Conservation (phyloP, 257 asterid genomes). For the Asclepias syriaca region DNA sequence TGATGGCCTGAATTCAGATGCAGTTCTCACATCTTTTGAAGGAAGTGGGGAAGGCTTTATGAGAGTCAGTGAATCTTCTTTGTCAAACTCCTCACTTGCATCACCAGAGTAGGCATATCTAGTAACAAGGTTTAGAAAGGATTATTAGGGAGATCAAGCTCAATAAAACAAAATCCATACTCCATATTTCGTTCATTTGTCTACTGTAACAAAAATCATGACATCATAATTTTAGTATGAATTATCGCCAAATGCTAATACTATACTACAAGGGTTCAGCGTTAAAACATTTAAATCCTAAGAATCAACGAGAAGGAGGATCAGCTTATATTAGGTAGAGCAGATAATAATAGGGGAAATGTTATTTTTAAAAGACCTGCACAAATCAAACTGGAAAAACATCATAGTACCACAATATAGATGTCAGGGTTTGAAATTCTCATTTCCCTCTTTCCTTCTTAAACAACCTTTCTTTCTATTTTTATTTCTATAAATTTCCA, state of each 20-base stretch:
- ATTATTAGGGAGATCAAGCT: background rate
- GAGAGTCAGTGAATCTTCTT: conserved; percentile 64
- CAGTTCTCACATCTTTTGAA: conserved; percentile 47
- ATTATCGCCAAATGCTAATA: background rate
- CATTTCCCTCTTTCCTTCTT: too few relatives aligned
- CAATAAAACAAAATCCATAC: background rate
- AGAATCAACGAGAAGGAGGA: background rate
- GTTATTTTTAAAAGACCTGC: too few relatives aligned
- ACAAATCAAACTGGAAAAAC: too few relatives aligned
- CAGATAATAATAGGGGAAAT: too few relatives aligned
- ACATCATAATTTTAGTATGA: background rate
- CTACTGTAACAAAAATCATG: background rate
- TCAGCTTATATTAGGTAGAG: background rate
- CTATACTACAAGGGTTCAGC: background rate
- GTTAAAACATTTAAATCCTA: background rate
- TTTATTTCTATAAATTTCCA: too few relatives aligned
- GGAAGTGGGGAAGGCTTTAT: conserved; percentile 67
- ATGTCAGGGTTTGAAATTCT: too few relatives aligned
- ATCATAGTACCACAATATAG: too few relatives aligned
- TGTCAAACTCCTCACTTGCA: conserved; percentile 72
- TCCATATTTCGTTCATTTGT: background rate
- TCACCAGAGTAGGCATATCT: conserved; percentile 96
- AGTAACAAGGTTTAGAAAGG: conserved; percentile 2
- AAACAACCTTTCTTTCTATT: too few relatives aligned
- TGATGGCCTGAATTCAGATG: conserved; percentile 37